Conservation (phyloP, 2,329 filamentous ascomycete species). For the Neonectria magnoliae region DNA sequence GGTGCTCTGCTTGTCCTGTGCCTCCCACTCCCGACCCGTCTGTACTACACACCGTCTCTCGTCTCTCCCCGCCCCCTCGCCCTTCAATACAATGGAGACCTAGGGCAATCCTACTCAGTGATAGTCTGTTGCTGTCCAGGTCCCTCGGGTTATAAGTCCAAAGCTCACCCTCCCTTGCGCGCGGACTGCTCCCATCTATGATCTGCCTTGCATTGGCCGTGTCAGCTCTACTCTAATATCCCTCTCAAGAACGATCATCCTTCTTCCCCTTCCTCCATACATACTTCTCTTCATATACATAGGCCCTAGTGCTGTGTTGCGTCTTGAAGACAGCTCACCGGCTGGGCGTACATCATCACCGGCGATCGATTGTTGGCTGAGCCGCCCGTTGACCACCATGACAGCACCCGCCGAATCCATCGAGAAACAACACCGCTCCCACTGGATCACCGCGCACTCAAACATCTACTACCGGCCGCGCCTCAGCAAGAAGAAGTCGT, state of each 20-base stretch:
- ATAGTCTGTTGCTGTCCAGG: conserved; percentile 7
- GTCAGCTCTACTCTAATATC: conserved; percentile 1
- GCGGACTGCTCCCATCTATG: not conserved
- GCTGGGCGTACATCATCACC: conserved; percentile 32
- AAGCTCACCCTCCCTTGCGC: conserved; percentile 24
- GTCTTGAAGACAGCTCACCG: conserved; percentile 21
- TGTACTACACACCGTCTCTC: conserved; percentile 30
- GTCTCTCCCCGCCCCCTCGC: conserved; percentile 20
- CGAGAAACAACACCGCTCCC: conserved; percentile 35
- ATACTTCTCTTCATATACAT: not conserved
- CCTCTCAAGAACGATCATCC: not conserved
- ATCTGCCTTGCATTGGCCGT: conserved; percentile 1
- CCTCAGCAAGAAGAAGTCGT: conserved; percentile 39
- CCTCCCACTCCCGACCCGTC: conserved; percentile 32
- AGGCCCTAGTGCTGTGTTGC: not conserved
- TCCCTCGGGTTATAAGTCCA: conserved; percentile 23
- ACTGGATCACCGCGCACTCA: conserved; percentile 40
- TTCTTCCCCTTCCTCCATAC: not conserved
- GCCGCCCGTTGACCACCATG: conserved; percentile 40
- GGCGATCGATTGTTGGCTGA: conserved; percentile 37
- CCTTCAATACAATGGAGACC: conserved; percentile 23
- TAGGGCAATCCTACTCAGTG: not conserved
- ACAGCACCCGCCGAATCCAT: conserved; percentile 35
- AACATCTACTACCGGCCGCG: conserved; percentile 43
- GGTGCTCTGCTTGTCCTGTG: conserved; percentile 34